Percentiles rank a stretch among this genome's conserved stretches.
Conservation (phyloP, 75 land plant species). For the Selaginella tamariscina region DNA sequence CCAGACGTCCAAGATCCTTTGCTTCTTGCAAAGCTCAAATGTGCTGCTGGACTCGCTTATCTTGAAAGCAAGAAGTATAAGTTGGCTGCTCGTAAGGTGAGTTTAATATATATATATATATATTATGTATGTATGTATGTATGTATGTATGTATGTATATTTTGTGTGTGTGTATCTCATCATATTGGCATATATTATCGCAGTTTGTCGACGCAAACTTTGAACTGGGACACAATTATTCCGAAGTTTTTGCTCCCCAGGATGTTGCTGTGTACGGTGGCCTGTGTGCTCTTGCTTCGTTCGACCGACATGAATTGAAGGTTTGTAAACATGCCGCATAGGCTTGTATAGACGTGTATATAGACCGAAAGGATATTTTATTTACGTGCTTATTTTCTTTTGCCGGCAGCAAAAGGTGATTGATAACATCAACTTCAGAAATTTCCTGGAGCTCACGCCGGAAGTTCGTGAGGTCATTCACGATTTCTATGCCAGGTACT, state of each 20-base stretch:
- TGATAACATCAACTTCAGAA: slow-evolving; percentile 81
- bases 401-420: slow-evolving; percentile 91
- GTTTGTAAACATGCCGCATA: too few species aligned
- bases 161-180: too few species aligned
- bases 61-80: slow-evolving; percentile 78
- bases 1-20: slow-evolving; percentile 57
- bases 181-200: slow-evolving; percentile 1
- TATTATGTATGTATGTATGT: too few species aligned
- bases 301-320: slow-evolving; percentile 88
- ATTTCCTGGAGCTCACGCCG: slow-evolving; percentile 84
- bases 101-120: background rate
- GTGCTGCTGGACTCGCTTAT: slow-evolving; percentile 80
- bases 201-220: slow-evolving; percentile 79
- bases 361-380: too few species aligned
- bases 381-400: too few species aligned
- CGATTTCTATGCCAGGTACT: slow-evolving; percentile 92
- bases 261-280: slow-evolving; percentile 99
- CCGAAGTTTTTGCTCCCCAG: slow-evolving; percentile 87
- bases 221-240: slow-evolving; percentile 65
- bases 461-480: slow-evolving; percentile 94
- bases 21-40: slow-evolving; percentile 50
- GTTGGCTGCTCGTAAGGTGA: slow-evolving; percentile 94
- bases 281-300: slow-evolving; percentile 94
- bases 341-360: too few species aligned
- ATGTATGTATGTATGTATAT: too few species aligned